These are phyloP conservation scores for Arthrobotrys musiformis DNA, from an alignment of 2,329 filamentous ascomycete genomes.

Conservation along the genomic window DNA sequence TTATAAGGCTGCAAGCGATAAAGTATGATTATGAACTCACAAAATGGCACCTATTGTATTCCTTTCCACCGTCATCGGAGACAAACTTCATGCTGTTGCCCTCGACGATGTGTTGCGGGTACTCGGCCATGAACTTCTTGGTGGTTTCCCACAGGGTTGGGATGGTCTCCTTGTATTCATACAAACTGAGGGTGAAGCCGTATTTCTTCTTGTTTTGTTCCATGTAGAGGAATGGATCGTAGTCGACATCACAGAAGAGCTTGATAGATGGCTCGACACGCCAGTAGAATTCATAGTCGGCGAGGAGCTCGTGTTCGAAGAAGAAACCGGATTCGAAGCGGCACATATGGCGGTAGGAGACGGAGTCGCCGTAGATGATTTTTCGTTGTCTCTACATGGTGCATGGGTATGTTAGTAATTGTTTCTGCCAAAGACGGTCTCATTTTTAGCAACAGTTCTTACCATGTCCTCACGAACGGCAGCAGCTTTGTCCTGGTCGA, in stretches of 20 bases:
- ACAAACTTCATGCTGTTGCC: conserved; percentile 91
- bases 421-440: not conserved
- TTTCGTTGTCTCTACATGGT: conserved; percentile 72
- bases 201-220: conserved; percentile 97
- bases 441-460: not conserved
- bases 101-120: conserved; percentile 85
- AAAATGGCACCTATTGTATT: conserved; percentile 97
- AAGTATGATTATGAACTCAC: conserved; percentile 67
- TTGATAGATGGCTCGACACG: conserved; percentile 97
- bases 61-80: conserved; percentile 88
- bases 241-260: conserved; percentile 93
- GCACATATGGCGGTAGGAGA: conserved; percentile 99
- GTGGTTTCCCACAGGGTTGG: conserved; percentile 93
- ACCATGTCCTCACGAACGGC: conserved; percentile 95
- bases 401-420: not conserved
- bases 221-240: conserved; percentile 97
- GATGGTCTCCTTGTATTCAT: conserved; percentile 97
- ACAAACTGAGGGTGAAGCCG: conserved; percentile 93
- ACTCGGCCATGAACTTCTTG: conserved; percentile 90
- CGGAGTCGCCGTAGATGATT: conserved; percentile 97
- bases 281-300: conserved; percentile 99
- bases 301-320: conserved; percentile 92
- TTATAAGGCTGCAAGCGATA: not conserved
- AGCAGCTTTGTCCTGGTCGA: conserved; percentile 91
- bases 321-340: conserved; percentile 99